Conservation (phyloP, 2,329 filamentous ascomycete species). For the Pseudovirgaria hyperparasitica region DNA sequence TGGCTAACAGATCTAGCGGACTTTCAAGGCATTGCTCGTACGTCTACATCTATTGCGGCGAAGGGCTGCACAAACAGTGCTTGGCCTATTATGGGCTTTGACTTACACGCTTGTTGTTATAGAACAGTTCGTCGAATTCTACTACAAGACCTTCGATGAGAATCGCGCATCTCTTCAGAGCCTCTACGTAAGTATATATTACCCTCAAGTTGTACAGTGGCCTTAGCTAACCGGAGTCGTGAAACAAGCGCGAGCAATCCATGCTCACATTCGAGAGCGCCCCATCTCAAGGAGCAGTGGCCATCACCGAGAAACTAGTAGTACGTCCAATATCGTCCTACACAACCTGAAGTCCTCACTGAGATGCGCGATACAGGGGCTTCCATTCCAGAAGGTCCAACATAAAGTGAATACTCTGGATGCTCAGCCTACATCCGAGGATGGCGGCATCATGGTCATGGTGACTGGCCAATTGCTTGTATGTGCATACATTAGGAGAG, state of each 20-base stretch:
- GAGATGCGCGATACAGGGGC: slow-evolving; percentile 38
- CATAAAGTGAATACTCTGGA: slow-evolving; percentile 70
- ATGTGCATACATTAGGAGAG: slow-evolving; percentile 20
- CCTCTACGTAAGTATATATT: slow-evolving; percentile 62
- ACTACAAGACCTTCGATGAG: slow-evolving; percentile 77
- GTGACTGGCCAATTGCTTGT: slow-evolving; percentile 81
- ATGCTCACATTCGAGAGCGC: slow-evolving; percentile 87
- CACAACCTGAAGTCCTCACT: neutral
- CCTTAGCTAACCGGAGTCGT: slow-evolving; percentile 7
- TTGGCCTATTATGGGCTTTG: too few species aligned
- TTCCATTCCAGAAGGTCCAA: slow-evolving; percentile 71
- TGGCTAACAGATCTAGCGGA: slow-evolving; percentile 13
- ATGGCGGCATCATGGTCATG: slow-evolving; percentile 67
- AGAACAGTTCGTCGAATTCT: slow-evolving; percentile 85
- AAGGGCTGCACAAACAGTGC: too few species aligned
- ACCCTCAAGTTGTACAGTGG: slow-evolving; percentile 2
- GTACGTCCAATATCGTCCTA: slow-evolving; percentile 45
- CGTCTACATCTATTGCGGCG: slow-evolving; percentile 11
- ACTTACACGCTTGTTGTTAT: too few species aligned
- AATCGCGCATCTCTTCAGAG: slow-evolving; percentile 50
- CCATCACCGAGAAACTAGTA: slow-evolving; percentile 68
- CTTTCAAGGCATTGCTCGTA: slow-evolving; percentile 31
- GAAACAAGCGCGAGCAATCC: slow-evolving; percentile 59
- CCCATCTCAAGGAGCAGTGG: slow-evolving; percentile 47
- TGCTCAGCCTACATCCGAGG: slow-evolving; percentile 60